Base-by-base conservation (phyloP, 2,329 filamentous ascomycete species). In the Apiospora sp. region DNA sequence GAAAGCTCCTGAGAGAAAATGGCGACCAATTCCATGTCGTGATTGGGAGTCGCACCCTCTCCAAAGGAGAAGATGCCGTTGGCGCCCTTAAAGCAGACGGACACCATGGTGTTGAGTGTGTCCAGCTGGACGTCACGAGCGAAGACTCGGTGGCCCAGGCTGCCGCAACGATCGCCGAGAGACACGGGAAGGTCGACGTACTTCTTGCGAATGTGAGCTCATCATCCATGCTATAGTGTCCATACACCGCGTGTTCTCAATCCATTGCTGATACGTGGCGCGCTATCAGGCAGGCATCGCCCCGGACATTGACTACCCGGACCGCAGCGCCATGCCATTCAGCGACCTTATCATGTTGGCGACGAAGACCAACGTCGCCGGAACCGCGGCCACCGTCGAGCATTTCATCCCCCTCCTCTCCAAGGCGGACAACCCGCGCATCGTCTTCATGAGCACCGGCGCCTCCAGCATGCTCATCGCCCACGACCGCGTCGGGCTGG, bases 371-470 rank as follows among this genome's bases (percentile, higher is more conserved):
- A 68, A 68, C 14, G n/a, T 48, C 24, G 24, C 43, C 24, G 43
- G 67, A 2, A 43, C 67, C 7, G 67, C 43, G 67, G 8, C 67
- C 44, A 69, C 44, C 27, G 67, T 69, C 27, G 44, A 69, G n/a
- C 16, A 49, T 27, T 48, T 69, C 24, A 16, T 37, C 8, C 44
- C 67, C 4, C 67, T 48, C 22, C 51, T 61, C 27, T 34, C 19
- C 54, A 61, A 61, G 54, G 54, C 69, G 8, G 54, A 22, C 8
- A 67, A 67, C 24, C 69, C 54, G 4, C 49, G 69, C 19, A n/a
- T 71, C 24, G 44, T 64, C 19, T 67, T 71, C 54, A 71, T 71
- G 54, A 46, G 51, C 27, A 22, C 54, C 54, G 54, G 69, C 54
- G 69, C 49, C 14, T 30, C 44, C 49, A 71, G 54, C 54, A 8